Evolutionary conservation across 768 basidiomycete genomes (phyloP), one percentile per base, ranked within the genome.

Genomic region (Amanita rubescens): DNA sequence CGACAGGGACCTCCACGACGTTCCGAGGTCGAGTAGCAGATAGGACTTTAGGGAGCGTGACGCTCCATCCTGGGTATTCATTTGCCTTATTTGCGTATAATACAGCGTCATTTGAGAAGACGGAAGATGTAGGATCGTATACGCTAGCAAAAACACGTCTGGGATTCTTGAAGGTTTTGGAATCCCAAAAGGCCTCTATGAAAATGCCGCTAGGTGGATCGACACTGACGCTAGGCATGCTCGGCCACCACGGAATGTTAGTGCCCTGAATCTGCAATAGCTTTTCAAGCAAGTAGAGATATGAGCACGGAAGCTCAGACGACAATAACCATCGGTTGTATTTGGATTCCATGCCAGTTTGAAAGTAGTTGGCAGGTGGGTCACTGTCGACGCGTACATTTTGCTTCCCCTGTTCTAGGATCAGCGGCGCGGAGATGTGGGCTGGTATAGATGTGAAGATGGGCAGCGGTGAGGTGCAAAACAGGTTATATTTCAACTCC

Each of bases 401-500:
- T 35, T 77, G 60, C 33, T 77, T 61, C 57, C 79, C 78, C 2
- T 74, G 68, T 0, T 77, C 69, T 4, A 79, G 61, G 38, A 75
- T 67, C 56, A 77, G 79, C 0, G 75, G 71, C 0, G 73, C 77
- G 46, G 69, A 71, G 8, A 79, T 60, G 55, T 80, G 78, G 1
- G 75, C 67, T 0, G 78, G 77, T 0, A 80, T 63, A 3, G 68
- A 59, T 2, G 68, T 75, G 3, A 59, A 17, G 3, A 71, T 65
- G 3, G 71, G 70, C 1, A 79, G 65, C 0, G 76, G 77, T 7
- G 79, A 63, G 0, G 67, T 70, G 9, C 75, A 72, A 53, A 77
- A 79, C 19, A 80, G 65, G 17, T 66, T 61, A 46, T 57, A 58
- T 25, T 51, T 39, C 3, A 34, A 17, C 10, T 47, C 44, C 3